Evolutionary conservation across 257 asterid genomes (phyloP), one percentile per base, ranked within the genome.

Genomic region (Leonotis leonurus): DNA sequence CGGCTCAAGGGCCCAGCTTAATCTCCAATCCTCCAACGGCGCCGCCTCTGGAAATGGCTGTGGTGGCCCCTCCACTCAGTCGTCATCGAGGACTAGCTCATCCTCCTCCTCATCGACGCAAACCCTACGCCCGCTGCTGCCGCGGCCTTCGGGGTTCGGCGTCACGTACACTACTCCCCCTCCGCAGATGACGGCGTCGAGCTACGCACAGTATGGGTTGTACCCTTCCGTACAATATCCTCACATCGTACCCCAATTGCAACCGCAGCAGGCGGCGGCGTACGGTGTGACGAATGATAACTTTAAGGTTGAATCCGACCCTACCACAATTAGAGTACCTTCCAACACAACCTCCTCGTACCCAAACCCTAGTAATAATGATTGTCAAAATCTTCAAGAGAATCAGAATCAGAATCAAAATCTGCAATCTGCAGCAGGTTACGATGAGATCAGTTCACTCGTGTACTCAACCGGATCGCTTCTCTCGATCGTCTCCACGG

Each of bases 1-100:
- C 17, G 98, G 98, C 12, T 69, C 83, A 1, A 69, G 81, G 43
- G 96, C 98, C 3, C 96, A 91, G 53, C 81, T 91, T 2, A 91
- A 91, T 36, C 87, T 91, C 1, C 97, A 80, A 35, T 71, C 95
- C 18, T 78, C 91, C 4, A 76, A 54, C 37, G 33, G 26, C 8
- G 73, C 1, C 5, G 73, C 1, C 5, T 46, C 8, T 7, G 68
- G 6, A 2, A 37, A 3, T 0, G 26, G 18, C 10, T 13, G 12
- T 10, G 55, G 20, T 30, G 46, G 68, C 8, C 29, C 76, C 2
- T 56, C 84, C 3, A 63, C 80, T 1, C 86, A 73, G 11, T 68
- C 81, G 0, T 73, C 83, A 1, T 71, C 85, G 1, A 62, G 82
- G 0, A 37, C 73, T 0, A 62, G 45, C 51, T 67, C 82, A 4